phyloP scores from a whole-genome alignment of 2,329 filamentous ascomycete genomes.

The Rosellinia necatrix region DNA sequence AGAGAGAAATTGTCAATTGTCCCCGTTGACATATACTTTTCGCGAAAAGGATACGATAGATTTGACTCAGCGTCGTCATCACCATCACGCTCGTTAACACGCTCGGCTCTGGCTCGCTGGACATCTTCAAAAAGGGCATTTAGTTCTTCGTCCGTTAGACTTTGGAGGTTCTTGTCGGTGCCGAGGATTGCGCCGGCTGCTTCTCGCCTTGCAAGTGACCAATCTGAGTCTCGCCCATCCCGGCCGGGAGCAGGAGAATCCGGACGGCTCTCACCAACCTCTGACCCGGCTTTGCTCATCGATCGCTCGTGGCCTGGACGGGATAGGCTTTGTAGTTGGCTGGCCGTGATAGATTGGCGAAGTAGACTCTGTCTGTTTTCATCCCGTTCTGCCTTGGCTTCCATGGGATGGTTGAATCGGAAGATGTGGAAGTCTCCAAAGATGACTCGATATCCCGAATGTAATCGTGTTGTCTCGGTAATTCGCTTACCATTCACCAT shows the following conservation, averaged over 20 bases:
- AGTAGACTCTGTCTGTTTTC: conserved; percentile 84
- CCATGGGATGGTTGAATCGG: conserved; percentile 95
- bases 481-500: conserved; percentile 98
- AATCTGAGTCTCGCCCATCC: conserved; percentile 82
- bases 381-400: conserved; percentile 88
- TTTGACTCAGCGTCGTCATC: conserved; percentile 91
- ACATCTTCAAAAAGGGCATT: conserved; percentile 94
- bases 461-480: conserved; percentile 80
- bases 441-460: conserved; percentile 93
- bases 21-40: conserved; percentile 94
- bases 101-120: conserved; percentile 79
- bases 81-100: conserved; percentile 73
- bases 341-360: conserved; percentile 76
- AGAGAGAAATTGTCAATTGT: conserved; percentile 96
- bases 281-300: conserved; percentile 78
- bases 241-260: conserved; percentile 77
- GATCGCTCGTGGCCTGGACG: conserved; percentile 75
- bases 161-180: conserved; percentile 87
- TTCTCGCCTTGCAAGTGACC: conserved; percentile 90
- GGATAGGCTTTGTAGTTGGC: conserved; percentile 58
- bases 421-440: conserved; percentile 99
- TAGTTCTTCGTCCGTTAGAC: conserved; percentile 89
- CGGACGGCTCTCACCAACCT: conserved; percentile 76
- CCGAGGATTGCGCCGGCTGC: conserved; percentile 91
- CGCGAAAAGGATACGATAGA: conserved; percentile 83